A percentile compares a stretch with the other conserved stretches of the same genome.
Evolutionary conservation across 805 yeast genomes (phyloP).

Genomic region (Wickerhamomyces mucosus): DNA sequence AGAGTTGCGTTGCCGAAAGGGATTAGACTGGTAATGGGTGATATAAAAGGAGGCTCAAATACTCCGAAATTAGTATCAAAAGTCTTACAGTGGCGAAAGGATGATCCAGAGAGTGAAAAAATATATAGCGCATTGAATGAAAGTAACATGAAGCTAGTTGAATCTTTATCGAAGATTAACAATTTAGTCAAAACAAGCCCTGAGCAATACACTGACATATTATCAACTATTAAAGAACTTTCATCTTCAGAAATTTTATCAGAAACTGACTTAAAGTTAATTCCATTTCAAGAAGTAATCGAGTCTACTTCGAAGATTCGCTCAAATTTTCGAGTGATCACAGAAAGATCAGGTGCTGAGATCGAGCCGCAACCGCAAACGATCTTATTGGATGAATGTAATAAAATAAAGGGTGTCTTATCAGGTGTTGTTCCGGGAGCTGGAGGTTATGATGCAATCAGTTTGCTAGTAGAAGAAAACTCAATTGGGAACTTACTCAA

Average conservation of each 20-base stretch:
- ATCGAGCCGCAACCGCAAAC: constrained; percentile 83
- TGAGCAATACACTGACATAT: constrained; percentile 24
- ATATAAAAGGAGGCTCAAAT: constrained; percentile 84
- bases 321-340: constrained; percentile 44
- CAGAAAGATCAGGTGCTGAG: constrained; percentile 66
- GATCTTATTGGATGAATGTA: constrained; percentile 47
- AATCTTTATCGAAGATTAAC: constrained; percentile 33
- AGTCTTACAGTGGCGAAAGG: constrained; percentile 58
- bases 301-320: constrained; percentile 44
- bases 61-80: constrained; percentile 83
- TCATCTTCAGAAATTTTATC: constrained; percentile 5
- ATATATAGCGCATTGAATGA: constrained; percentile 48
- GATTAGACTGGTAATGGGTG: constrained; percentile 80
- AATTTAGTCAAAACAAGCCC: constrained; percentile 22
- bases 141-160: constrained; percentile 51
- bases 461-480: constrained; percentile 50
- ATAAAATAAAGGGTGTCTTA: constrained; percentile 58
- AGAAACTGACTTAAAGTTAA: constrained; percentile 1
- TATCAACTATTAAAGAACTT: constrained; percentile 12
- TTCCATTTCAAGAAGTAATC: constrained; percentile 26
- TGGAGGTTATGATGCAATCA: constrained; percentile 93
- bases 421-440: constrained; percentile 99
- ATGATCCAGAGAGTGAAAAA: constrained; percentile 39
- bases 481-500: constrained; percentile 26
- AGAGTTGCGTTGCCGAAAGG: constrained; percentile 60